Base-by-base conservation (phyloP, 2,329 filamentous ascomycete species). In the Paecilomyces sp. region DNA sequence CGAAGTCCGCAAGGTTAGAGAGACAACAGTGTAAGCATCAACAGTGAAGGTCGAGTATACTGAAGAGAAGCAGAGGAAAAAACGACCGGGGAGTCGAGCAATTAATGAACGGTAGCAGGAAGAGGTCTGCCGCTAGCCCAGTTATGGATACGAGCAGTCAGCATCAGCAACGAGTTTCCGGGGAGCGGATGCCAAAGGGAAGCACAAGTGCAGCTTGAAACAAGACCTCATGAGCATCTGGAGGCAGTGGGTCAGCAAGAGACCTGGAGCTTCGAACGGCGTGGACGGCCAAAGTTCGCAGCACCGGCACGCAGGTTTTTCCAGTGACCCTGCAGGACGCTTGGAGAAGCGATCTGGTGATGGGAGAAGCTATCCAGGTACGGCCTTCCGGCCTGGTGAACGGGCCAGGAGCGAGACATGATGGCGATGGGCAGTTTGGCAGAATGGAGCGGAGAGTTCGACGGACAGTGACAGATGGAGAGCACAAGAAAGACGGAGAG, bases 401-500 rank as follows among this genome's bases (percentile, higher is more conserved):
- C n/a, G 41, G 41, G 13, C 41, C 41, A 47, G 41, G 18, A 47
- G 41, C 41, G 41, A 47, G 41, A 18, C 41, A 47, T 47, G 41
- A 47, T 22, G 41, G 41, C 5, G 5, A 47, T 18, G 8, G 41
- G 18, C 41, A 18, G 31, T 33, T 11, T 33, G 31, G 31, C 31
- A 47, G 41, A 47, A 47, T 47, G 41, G 41, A 47, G 41, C 41
- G 41, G 54, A 56, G 53, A 53, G 30, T 55, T 33, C 22, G 50
- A 59, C 55, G 59, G 56, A 33, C 52, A 52, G 55, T 55, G 57
- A 50, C 54, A 36, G 24, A 28, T 34, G 5, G 22, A 53, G 34
- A 51, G 30, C 47, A 50, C 24, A 54, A 52, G 31, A 28, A 15
- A 33, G n/a, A 57, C 54, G 55, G 57, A 61, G 58, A 61, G 51